Percentiles rank a stretch among this genome's conserved stretches.
Evolutionary conservation across 116 monocot genomes (phyloP).

Genomic region (Thalassia testudinum): DNA sequence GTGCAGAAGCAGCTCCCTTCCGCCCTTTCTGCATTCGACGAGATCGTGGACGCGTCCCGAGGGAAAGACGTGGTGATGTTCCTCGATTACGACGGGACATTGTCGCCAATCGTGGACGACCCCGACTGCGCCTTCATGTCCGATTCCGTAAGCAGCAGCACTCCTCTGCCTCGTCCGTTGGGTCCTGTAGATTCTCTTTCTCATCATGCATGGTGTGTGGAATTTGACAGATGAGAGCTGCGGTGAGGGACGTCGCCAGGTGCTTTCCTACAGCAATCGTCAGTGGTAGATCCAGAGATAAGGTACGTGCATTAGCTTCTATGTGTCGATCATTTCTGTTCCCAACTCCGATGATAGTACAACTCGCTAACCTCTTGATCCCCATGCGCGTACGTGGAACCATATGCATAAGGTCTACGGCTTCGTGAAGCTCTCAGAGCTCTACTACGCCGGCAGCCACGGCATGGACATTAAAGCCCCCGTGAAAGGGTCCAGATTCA

Average conservation of each 20-base stretch:
- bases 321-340: too few relatives aligned
- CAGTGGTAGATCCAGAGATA: slow-evolving; percentile 49
- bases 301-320: slow-evolving; percentile 24
- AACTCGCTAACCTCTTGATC: too few relatives aligned
- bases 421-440: slow-evolving; percentile 31
- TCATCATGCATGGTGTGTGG: too few relatives aligned
- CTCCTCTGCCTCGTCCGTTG: background rate
- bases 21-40: slow-evolving; percentile 37
- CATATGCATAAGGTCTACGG: slow-evolving; percentile 25
- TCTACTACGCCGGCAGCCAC: slow-evolving; percentile 61
- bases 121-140: slow-evolving; percentile 66
- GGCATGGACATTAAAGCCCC: slow-evolving; percentile 54
- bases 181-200: background rate
- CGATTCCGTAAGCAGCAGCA: slow-evolving; percentile 19
- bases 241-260: slow-evolving; percentile 31
- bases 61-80: slow-evolving; percentile 65
- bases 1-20: slow-evolving; percentile 46
- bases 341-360: too few relatives aligned
- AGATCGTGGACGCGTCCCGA: slow-evolving; percentile 21
- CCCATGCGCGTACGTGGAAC: too few relatives aligned
- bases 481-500: slow-evolving; percentile 4
- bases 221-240: slow-evolving; percentile 50
- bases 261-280: slow-evolving; percentile 67
- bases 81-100: slow-evolving; percentile 76
- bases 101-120: slow-evolving; percentile 74